A percentile compares a stretch with the other conserved stretches of the same genome.
phyloP scores from a whole-genome alignment of 768 basidiomycete genomes.

The Neoboletus magnificus region DNA sequence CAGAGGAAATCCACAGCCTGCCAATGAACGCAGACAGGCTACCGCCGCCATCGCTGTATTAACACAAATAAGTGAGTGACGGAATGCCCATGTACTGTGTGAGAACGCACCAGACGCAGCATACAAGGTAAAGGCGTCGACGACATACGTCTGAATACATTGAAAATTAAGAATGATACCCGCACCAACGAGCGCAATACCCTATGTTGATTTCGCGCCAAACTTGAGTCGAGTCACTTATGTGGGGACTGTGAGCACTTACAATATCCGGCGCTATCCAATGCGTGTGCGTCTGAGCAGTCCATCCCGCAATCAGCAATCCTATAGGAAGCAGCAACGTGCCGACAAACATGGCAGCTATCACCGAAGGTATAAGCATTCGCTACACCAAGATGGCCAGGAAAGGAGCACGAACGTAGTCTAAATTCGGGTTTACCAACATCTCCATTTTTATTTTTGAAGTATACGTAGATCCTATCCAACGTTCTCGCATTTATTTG shows the following conservation, averaged over 20 bases:
- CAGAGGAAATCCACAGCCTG: conserved; percentile 76
- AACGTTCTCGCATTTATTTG: conserved; percentile 53
- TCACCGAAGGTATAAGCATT: conserved; percentile 3
- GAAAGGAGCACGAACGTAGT: conserved; percentile 36
- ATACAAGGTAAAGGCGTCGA: conserved; percentile 63
- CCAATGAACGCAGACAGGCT: conserved; percentile 57
- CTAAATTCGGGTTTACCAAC: conserved; percentile 53
- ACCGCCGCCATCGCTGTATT: conserved; percentile 60
- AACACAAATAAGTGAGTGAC: not conserved
- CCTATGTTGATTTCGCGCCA: conserved; percentile 35
- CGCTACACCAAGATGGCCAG: not conserved
- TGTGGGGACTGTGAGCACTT: conserved; percentile 11
- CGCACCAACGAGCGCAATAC: conserved; percentile 52
- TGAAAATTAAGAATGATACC: conserved; percentile 62
- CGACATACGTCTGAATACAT: conserved; percentile 61
- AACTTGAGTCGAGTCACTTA: not conserved
- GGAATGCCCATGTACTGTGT: not conserved
- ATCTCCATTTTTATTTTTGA: conserved; percentile 52
- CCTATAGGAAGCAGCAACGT: conserved; percentile 62
- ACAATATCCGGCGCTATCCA: conserved; percentile 76
- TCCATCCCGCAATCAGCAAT: conserved; percentile 69
- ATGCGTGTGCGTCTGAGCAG: conserved; percentile 49
- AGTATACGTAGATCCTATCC: conserved; percentile 52
- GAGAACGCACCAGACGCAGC: conserved; percentile 57
- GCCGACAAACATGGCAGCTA: conserved; percentile 59